phyloP scores from a whole-genome alignment of 495 filamentous ascomycete genomes.

The Talaromyces borbonicus region DNA sequence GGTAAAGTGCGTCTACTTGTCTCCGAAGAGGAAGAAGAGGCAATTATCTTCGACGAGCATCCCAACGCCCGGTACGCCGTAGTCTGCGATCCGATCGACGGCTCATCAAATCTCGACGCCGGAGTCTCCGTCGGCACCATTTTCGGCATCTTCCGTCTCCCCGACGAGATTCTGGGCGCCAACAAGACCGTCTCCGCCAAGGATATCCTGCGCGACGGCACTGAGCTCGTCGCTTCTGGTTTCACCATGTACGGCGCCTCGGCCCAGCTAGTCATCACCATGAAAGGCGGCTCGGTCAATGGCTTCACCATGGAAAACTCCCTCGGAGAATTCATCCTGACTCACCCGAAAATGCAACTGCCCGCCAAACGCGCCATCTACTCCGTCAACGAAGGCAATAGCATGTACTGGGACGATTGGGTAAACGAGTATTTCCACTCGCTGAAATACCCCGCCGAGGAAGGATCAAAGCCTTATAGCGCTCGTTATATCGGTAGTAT shows the following conservation, averaged over 20 bases:
- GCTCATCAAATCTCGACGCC: constrained; percentile 92
- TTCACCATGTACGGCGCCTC: constrained; percentile 99
- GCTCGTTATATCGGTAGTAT: constrained; percentile 93
- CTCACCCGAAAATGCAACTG: constrained; percentile 87
- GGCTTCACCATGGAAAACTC: constrained; percentile 96
- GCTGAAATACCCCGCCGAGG: constrained; percentile 58
- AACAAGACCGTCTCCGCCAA: constrained; percentile 54
- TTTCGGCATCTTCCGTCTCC: constrained; percentile 87
- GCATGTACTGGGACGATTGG: constrained; percentile 86
- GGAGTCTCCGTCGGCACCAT: constrained; percentile 98
- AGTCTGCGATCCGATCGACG: constrained; percentile 96
- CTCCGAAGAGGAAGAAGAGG: constrained; percentile 92
- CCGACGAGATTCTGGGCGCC: constrained; percentile 53
- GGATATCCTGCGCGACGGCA: constrained; percentile 79
- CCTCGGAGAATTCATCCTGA: constrained; percentile 96
- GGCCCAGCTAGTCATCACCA: constrained; percentile 91
- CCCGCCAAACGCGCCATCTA: constrained; percentile 78
- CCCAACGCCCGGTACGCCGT: constrained; percentile 83
- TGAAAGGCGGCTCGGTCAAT: constrained; percentile 87
- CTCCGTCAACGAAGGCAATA: constrained; percentile 98
- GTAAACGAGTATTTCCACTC: constrained; percentile 80
- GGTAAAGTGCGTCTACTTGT: constrained; percentile 85
- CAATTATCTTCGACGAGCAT: constrained; percentile 76
- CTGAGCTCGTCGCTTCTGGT: constrained; percentile 82
- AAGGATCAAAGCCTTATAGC: constrained; percentile 79